These are phyloP conservation scores for Kodamaea derodonti DNA, from an alignment of 1,139 yeast species.

Conservation along the genomic window DNA sequence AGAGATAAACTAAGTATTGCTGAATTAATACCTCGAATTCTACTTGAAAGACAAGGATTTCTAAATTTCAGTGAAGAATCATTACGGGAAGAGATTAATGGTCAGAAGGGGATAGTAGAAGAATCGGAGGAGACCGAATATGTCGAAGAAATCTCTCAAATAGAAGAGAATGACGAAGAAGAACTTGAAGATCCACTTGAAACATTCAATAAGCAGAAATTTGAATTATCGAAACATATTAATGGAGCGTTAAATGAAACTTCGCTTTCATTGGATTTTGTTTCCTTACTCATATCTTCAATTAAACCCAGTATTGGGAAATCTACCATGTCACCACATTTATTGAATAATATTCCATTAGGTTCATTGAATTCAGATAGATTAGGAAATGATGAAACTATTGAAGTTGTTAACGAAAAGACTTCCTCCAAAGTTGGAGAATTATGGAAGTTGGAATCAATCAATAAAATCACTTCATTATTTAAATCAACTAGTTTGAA, in stretches of 20 bases:
- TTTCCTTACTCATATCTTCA: conserved; percentile 77
- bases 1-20: conserved; percentile 37
- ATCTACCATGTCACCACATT: conserved; percentile 84
- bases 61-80: conserved; percentile 54
- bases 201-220: conserved; percentile 52
- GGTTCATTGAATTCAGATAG: conserved; percentile 77
- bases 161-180: conserved; percentile 5
- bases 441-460: conserved; percentile 83
- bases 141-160: conserved; percentile 8
- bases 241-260: conserved; percentile 81
- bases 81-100: conserved; percentile 42
- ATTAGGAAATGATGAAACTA: conserved; percentile 27
- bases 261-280: conserved; percentile 81
- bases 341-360: conserved; percentile 70
- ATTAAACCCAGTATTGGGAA: conserved; percentile 81
- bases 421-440: conserved; percentile 52
- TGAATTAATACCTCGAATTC: conserved; percentile 41
- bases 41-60: conserved; percentile 37
- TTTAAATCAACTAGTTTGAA: conserved; percentile 51
- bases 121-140: background rate
- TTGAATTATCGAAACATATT: conserved; percentile 53
- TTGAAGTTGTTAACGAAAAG: conserved; percentile 15
- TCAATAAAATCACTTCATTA: conserved; percentile 51
- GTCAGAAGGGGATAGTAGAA: conserved; percentile 1
- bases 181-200: conserved; percentile 32